These are phyloP conservation scores for Juncus inflexus DNA, from an alignment of 176 grass and related monocot genomes.

Conservation along the genomic window DNA sequence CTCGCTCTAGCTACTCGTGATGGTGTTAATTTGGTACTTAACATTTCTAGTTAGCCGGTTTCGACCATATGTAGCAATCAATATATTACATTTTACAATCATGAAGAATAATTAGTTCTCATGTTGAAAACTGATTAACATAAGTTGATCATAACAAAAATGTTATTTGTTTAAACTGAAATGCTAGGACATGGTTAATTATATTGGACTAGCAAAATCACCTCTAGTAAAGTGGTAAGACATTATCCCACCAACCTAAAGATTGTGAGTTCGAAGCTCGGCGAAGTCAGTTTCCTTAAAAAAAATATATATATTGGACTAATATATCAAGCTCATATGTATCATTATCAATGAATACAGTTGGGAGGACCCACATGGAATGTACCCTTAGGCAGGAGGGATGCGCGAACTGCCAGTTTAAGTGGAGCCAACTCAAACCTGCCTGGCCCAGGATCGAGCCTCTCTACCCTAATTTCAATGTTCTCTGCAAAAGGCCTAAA, in stretches of 20 bases:
- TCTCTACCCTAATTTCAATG: slow-evolving; percentile 35
- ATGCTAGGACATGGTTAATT: no score
- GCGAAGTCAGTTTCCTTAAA: no score
- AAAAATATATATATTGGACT: no score
- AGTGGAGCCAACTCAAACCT: slow-evolving; percentile 42
- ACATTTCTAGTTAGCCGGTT: not conserved
- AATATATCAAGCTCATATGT: not conserved
- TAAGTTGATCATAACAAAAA: no score
- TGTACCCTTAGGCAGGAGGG: slow-evolving; percentile 54
- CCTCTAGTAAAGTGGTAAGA: no score
- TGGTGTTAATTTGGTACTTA: slow-evolving; percentile 42
- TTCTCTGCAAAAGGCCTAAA: slow-evolving; percentile 49
- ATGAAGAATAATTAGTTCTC: no score
- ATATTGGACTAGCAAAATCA: no score
- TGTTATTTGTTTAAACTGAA: no score
- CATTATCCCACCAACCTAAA: no score
- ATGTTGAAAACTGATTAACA: not conserved
- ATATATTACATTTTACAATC: not conserved
- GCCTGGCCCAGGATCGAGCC: slow-evolving; percentile 39
- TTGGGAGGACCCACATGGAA: slow-evolving; percentile 69
- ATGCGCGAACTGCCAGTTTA: slow-evolving; percentile 43
- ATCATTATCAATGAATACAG: slow-evolving; percentile 21
- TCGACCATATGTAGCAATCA: not conserved
- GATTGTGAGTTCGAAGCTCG: no score
- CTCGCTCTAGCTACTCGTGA: slow-evolving; percentile 57